Evolutionary conservation across 495 filamentous ascomycete species (phyloP), one percentile per base, ranked within the genome.

Genomic region (Hypoxylon intermedium): DNA sequence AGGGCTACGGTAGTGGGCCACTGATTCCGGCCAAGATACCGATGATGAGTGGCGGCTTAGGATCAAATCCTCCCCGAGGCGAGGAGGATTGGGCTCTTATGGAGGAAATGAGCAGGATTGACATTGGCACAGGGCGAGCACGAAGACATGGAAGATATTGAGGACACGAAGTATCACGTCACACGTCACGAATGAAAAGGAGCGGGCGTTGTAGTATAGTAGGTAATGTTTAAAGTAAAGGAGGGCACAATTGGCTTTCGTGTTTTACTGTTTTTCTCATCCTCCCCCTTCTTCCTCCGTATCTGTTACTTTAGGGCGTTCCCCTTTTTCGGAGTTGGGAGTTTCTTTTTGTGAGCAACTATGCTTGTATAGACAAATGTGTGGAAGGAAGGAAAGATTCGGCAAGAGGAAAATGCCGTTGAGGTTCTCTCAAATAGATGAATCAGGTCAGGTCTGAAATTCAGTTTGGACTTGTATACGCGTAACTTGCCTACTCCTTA

Each of bases 21-120:
- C 86, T 89, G 0, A 83, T 93, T 33, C 91, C 91, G 0, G 85
- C 85, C 6, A 94, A 95, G 71, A 78, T 93, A 4, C 88, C 91
- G 20, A 69, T 69, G 40, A 80, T 79, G 76, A 77, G 76, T 44
- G 78, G 77, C 3, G 78, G 74, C 18, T 65, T 63, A 65, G 75
- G 37, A 65, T 73, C 56, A 53, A 24, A 58, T n/a, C 28, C 60
- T 28, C 33, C 36, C 5, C 53, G 60, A 62, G 75, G 73, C 40
- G 75, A 78, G 11, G 69, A 85, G 79, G 79, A 80, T 73, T 70
- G 85, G 69, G 72, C 89, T 6, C 73, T 96, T 50, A 88, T 90
- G 68, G 83, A 91, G 52, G 92, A 96, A 74, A 80, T 97, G 73
- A 85, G 83, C 57, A 84, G 79, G 23, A 96, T 97, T 60, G 90